Conservation (phyloP, 371 early-diverging fungal genomes). For the Actinomucor elegans region DNA sequence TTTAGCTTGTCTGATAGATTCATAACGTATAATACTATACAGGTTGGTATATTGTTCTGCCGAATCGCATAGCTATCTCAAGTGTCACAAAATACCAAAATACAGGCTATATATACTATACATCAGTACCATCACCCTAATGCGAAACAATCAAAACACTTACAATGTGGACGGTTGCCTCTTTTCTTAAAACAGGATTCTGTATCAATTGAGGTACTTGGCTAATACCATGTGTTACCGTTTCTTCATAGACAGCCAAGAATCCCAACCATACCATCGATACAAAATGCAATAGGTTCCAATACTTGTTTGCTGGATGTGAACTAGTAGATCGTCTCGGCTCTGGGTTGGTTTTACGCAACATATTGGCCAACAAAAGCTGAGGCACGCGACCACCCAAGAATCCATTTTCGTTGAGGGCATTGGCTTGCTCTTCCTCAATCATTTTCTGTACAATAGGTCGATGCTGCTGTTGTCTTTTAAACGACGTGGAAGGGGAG, state of each 20-base stretch:
- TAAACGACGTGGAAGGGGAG: conserved; percentile 16
- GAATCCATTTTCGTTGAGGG: conserved; percentile 5
- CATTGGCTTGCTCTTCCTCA: conserved; percentile 18
- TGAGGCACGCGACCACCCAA: conserved; percentile 11
- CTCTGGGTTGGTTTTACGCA: conserved; percentile 5
- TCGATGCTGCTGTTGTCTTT: conserved; percentile 13
- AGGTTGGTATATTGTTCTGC: conserved; percentile 49
- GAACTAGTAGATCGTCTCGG: neutral
- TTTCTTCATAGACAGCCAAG: conserved; percentile 49
- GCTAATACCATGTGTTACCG: conserved; percentile 28
- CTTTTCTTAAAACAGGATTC: neutral
- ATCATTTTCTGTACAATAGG: conserved; percentile 14
- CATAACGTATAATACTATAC: no score
- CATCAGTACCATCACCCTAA: no score
- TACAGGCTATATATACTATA: conserved; percentile 48
- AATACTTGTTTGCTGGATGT: conserved; percentile 36
- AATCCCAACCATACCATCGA: conserved; percentile 48
- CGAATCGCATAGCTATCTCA: conserved; percentile 52
- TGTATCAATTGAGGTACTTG: conserved; percentile 35
- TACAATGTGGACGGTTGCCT: conserved; percentile 25
- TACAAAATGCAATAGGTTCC: conserved; percentile 57
- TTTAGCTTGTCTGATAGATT: no score
- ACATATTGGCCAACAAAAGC: conserved; percentile 11
- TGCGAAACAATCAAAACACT: neutral
- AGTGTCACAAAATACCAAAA: conserved; percentile 65